These are phyloP conservation scores for Draba incana DNA, from an alignment of 345 rosid genomes.

Conservation along the genomic window DNA sequence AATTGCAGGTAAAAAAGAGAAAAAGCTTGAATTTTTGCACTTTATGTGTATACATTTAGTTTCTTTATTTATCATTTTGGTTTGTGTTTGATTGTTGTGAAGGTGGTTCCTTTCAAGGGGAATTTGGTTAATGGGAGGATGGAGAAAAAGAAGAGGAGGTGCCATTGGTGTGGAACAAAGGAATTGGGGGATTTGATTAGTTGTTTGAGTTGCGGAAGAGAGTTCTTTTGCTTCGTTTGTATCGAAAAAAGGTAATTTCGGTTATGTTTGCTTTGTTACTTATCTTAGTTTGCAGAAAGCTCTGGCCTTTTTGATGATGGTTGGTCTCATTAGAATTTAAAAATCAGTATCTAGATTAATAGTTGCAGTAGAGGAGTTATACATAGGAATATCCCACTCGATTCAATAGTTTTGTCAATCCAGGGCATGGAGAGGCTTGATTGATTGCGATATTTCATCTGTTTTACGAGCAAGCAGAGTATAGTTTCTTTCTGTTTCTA, in stretches of 20 bases:
- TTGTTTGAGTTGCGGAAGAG: constrained; percentile 72
- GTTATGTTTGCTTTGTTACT: constrained; percentile 15
- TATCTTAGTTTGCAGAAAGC: constrained; percentile 6
- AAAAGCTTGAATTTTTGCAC: background rate
- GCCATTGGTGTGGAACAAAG: constrained; percentile 86
- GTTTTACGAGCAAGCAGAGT: background rate
- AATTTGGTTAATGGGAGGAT: constrained; percentile 54
- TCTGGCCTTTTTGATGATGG: constrained; percentile 9
- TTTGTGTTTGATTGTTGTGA: constrained; percentile 24
- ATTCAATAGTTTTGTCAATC: constrained; percentile 19
- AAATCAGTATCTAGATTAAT: constrained; percentile 6
- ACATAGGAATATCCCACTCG: background rate
- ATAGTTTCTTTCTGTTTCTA: constrained; percentile 1
- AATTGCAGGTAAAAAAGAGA: constrained; percentile 56
- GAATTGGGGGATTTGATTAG: constrained; percentile 55
- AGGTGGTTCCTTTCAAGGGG: constrained; percentile 68
- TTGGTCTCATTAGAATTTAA: constrained; percentile 18
- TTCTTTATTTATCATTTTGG: background rate
- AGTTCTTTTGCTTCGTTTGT: constrained; percentile 77
- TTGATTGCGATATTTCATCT: background rate
- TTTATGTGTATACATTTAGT: constrained; percentile 2
- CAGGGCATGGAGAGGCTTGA: constrained; percentile 15
- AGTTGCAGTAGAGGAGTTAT: constrained; percentile 6
- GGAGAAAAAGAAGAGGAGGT: constrained; percentile 70
- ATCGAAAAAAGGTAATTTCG: constrained; percentile 56